These are phyloP conservation scores for Populus hybrid DNA, from an alignment of 441 rosid genomes.

Conservation along the genomic window DNA sequence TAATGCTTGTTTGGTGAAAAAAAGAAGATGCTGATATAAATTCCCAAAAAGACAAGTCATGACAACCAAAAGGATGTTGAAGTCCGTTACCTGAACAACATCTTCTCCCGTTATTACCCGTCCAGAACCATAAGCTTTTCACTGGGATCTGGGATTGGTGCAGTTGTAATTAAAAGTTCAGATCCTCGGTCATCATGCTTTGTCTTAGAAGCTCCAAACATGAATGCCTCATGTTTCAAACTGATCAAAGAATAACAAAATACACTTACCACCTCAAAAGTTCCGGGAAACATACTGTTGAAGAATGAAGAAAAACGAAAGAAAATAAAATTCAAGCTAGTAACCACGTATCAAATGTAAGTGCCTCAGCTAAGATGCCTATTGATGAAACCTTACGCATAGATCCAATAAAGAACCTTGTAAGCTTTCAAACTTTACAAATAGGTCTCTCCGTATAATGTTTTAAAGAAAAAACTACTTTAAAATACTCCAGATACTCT, in stretches of 20 bases:
- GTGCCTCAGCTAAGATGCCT: background rate
- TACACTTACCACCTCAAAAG: background rate
- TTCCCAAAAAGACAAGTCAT: background rate
- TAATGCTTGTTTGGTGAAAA: background rate
- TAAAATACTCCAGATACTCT: too few relatives aligned
- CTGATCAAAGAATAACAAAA: constrained; percentile 31
- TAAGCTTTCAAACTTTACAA: background rate
- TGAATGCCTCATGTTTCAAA: constrained; percentile 86
- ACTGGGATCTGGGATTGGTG: constrained; percentile 79
- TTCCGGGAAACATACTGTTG: background rate
- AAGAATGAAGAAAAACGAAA: background rate
- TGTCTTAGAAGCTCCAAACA: constrained; percentile 77
- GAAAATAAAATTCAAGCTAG: background rate
- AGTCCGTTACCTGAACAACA: constrained; percentile 71
- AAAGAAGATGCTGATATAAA: background rate
- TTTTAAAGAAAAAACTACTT: too few relatives aligned
- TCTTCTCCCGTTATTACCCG: constrained; percentile 85
- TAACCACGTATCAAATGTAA: constrained; percentile 41
- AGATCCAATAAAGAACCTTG: background rate
- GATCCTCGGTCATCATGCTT: constrained; percentile 57
- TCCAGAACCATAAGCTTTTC: constrained; percentile 73
- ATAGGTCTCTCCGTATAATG: background rate
- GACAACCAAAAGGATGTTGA: background rate
- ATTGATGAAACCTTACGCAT: background rate
- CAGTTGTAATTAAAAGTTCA: constrained; percentile 81